Percentiles rank a stretch among this genome's conserved stretches.
Conservation (phyloP, 2,329 filamentous ascomycete genomes). For the Canariomyces notabilis region DNA sequence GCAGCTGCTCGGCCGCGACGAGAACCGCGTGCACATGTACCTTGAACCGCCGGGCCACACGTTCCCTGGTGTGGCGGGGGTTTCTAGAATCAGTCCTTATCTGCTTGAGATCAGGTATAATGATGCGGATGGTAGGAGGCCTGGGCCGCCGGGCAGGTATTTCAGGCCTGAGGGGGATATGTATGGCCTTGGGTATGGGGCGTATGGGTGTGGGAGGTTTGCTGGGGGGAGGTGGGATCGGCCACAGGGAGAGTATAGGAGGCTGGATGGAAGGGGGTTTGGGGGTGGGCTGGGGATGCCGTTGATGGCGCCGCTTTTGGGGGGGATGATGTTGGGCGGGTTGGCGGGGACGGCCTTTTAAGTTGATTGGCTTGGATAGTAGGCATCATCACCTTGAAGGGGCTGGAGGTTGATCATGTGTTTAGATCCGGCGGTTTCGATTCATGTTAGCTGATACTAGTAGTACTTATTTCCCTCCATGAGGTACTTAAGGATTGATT, state of each 20-base stretch:
- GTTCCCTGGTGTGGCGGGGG: slow-evolving; percentile 20
- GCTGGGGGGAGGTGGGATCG: slow-evolving; percentile 40
- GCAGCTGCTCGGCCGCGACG: slow-evolving; percentile 50
- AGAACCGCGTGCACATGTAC: slow-evolving; percentile 51
- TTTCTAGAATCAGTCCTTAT: slow-evolving; percentile 21
- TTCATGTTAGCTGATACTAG: too few species aligned
- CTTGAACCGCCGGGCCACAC: slow-evolving; percentile 46
- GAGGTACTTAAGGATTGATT: too few species aligned
- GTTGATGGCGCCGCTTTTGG: slow-evolving; percentile 40
- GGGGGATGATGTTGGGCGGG: slow-evolving; percentile 43
- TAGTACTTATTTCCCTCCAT: too few species aligned
- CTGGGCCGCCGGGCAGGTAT: slow-evolving; percentile 39
- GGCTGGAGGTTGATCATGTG: neutral
- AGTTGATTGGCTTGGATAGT: slow-evolving; percentile 1
- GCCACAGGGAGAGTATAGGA: slow-evolving; percentile 42
- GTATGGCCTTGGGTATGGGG: slow-evolving; percentile 37
- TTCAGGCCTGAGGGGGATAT: slow-evolving; percentile 29
- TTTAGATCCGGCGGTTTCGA: neutral
- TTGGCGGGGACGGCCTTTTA: slow-evolving; percentile 28
- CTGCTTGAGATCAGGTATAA: slow-evolving; percentile 28
- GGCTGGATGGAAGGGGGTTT: slow-evolving; percentile 38
- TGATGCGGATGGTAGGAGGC: slow-evolving; percentile 33
- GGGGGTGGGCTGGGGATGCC: slow-evolving; percentile 43
- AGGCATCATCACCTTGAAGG: neutral
- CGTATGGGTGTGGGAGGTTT: slow-evolving; percentile 30